A percentile compares a stretch with the other conserved stretches of the same genome.
Evolutionary conservation across 176 grass and related monocot species (phyloP).

Genomic region (Musa beccarii): DNA sequence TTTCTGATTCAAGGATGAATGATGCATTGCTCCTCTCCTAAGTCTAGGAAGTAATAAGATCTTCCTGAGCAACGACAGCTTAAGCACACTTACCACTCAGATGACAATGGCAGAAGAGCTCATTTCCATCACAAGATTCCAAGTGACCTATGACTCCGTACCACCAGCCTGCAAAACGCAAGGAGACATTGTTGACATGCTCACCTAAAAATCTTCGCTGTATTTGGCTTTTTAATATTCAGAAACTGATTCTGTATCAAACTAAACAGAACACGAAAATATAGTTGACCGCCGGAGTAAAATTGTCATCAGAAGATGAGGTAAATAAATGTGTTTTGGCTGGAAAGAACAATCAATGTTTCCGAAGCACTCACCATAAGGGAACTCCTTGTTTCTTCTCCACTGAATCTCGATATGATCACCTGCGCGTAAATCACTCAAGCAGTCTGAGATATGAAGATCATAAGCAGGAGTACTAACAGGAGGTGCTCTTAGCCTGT

Average conservation of each 20-base stretch:
- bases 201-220: slow-evolving; percentile 6
- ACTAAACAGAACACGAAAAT: slow-evolving; percentile 2
- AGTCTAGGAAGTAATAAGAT: background rate
- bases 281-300: too few species aligned
- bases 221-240: background rate
- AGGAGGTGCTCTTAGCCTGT: slow-evolving; percentile 63
- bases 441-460: slow-evolving; percentile 62
- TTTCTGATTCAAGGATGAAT: too few species aligned
- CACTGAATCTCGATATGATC: slow-evolving; percentile 97
- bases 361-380: slow-evolving; percentile 52
- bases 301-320: too few species aligned
- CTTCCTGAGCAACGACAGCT: background rate
- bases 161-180: slow-evolving; percentile 91
- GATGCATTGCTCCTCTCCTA: background rate
- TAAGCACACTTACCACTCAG: background rate
- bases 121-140: slow-evolving; percentile 72
- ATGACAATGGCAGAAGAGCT: slow-evolving; percentile 14
- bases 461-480: slow-evolving; percentile 56
- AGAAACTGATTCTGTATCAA: slow-evolving; percentile 28
- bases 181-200: slow-evolving; percentile 25
- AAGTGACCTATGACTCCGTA: slow-evolving; percentile 96
- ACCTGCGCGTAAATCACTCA: slow-evolving; percentile 53
- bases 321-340: background rate
- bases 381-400: slow-evolving; percentile 94
- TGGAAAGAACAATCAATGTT: background rate